Evolutionary conservation across 805 yeast genomes (phyloP), one percentile per base, ranked within the genome.

Genomic region (Metschnikowia similis): DNA sequence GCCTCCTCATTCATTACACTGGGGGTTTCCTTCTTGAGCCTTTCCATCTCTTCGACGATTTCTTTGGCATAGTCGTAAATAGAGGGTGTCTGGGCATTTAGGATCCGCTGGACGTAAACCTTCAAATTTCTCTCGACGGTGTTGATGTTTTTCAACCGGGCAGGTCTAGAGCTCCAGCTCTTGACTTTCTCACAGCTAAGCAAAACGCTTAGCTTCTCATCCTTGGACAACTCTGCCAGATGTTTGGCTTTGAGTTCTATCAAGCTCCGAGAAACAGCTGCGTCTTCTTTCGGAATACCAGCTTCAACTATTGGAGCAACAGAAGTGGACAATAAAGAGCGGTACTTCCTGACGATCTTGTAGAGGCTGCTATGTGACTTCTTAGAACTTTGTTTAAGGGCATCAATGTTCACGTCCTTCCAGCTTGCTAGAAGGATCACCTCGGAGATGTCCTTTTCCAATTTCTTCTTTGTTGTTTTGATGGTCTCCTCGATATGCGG

Each of bases 321-420:
- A 1, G 79, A 73, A 26, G 75, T 75, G 6, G 75, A 64, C 9
- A 91, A 66, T 31, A 85, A 60, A 1, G 77, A 76, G 47, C 98
- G 80, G 64, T 88, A 94, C 65, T 89, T 89, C 50, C 90, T 78
- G 9, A 92, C 86, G 46, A 87, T 65, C 66, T 90, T 94, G 79
- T 85, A 92, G 47, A 94, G 81, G 58, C 77, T 82, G 55, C 82
- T 81, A 62, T 95, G 99, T 0, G 97, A 90, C 43, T 86, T 81
- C 55, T 89, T 83, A 6, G 99, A 94, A 67, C 97, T 89, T 67
- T 91, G 97, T 58, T 89, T 90, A 60, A 94, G 75, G 0, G 99
- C 96, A 62, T 87, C 95, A 40, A 90, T 81, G 61, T 94, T 95
- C 10, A 90, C 91, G 69, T 94, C 99, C 58, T 91, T 90, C 98